Evolutionary conservation across 2,329 filamentous ascomycete species (phyloP).

Genomic region (Aspergillus phoenicis): DNA sequence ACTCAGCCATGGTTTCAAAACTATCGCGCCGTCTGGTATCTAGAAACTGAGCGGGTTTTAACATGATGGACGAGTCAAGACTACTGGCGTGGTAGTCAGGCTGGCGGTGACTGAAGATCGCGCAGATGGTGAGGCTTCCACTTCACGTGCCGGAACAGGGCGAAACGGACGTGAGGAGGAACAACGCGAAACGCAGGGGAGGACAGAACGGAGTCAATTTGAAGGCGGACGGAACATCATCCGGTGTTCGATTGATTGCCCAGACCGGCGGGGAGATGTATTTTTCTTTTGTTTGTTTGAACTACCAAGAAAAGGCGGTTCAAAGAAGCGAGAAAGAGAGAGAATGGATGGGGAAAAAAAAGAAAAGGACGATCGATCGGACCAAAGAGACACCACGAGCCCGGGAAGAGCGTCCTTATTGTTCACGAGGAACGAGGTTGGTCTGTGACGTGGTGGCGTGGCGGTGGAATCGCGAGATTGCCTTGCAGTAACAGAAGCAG

Average conservation of each 20-base stretch:
- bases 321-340: not conserved
- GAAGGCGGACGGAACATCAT: conserved; percentile 19
- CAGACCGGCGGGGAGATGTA: not conserved
- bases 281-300: not conserved
- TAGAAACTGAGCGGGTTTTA: conserved; percentile 38
- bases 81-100: not conserved
- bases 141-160: conserved; percentile 22
- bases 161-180: conserved; percentile 17
- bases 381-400: not conserved
- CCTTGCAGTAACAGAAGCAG: conserved; percentile 11
- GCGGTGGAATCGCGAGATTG: conserved; percentile 20
- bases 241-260: conserved; percentile 10
- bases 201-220: conserved; percentile 9
- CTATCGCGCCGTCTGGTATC: conserved; percentile 37
- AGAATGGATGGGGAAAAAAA: not conserved
- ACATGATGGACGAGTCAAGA: conserved; percentile 30
- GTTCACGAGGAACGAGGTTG: not conserved
- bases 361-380: conserved; percentile 1
- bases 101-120: conserved; percentile 4
- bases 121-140: conserved; percentile 18
- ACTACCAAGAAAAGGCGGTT: not conserved
- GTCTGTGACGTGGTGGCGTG: conserved; percentile 20
- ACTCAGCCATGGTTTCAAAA: conserved; percentile 29
- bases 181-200: conserved; percentile 17
- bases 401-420: conserved; percentile 4